Evolutionary conservation across 2,329 filamentous ascomycete genomes (phyloP).

Genomic region (Colletotrichum graminicola): DNA sequence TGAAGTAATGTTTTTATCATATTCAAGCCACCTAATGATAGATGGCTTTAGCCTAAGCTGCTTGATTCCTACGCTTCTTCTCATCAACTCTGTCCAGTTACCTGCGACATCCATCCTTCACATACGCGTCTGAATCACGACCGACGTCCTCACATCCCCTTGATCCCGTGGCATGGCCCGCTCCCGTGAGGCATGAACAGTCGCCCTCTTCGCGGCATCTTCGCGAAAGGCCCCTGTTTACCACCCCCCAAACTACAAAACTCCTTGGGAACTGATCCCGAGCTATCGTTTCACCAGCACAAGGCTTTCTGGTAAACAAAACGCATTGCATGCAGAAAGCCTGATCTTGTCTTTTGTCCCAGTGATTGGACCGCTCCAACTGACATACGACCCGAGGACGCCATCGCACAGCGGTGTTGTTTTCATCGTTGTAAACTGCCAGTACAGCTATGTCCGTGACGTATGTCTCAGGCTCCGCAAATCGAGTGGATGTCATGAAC

Average conservation of each 20-base stretch:
- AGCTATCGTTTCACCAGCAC: slow-evolving; percentile 12
- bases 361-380: not conserved
- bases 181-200: slow-evolving; percentile 3
- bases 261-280: slow-evolving; percentile 4
- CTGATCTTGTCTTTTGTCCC: slow-evolving; percentile 4
- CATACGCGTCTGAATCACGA: slow-evolving; percentile 31
- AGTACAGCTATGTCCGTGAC: not conserved
- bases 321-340: slow-evolving; percentile 19
- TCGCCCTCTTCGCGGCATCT: slow-evolving; percentile 7
- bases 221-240: slow-evolving; percentile 7
- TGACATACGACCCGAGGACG: not conserved
- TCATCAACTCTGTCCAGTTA: slow-evolving; percentile 24
- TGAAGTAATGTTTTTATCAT: slow-evolving; percentile 39
- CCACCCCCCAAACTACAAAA: not conserved
- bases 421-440: slow-evolving; percentile 12
- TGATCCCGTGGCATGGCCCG: slow-evolving; percentile 8
- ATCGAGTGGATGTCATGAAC: not conserved
- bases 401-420: not conserved
- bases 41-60: slow-evolving; percentile 37
- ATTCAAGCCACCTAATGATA: slow-evolving; percentile 38
- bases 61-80: slow-evolving; percentile 28
- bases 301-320: slow-evolving; percentile 18
- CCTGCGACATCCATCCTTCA: slow-evolving; percentile 29
- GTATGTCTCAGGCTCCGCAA: slow-evolving; percentile 11
- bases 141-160: slow-evolving; percentile 18